These are phyloP conservation scores for Brassica juncea DNA, from an alignment of 345 rosid species.

Conservation along the genomic window DNA sequence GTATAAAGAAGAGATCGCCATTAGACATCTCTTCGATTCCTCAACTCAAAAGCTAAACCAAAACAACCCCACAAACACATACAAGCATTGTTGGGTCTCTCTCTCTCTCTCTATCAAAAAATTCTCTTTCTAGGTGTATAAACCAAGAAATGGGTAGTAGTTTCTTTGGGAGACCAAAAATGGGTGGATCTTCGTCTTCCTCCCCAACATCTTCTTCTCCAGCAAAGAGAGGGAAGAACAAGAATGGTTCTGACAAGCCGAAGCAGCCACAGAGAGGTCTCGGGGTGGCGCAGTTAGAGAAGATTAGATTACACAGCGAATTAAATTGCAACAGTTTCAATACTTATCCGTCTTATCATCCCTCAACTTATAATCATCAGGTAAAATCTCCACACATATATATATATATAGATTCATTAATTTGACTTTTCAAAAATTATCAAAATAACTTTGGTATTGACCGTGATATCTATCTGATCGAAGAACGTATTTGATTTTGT, in stretches of 20 bases:
- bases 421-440: background rate
- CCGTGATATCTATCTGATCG: background rate
- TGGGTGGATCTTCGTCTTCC: constrained; percentile 44
- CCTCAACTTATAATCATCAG: constrained; percentile 63
- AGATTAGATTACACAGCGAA: constrained; percentile 75
- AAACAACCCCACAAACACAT: constrained; percentile 28
- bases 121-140: constrained; percentile 26
- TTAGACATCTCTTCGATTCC: constrained; percentile 54
- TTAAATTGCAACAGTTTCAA: constrained; percentile 38
- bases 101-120: constrained; percentile 34
- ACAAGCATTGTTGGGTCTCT: constrained; percentile 11
- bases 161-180: constrained; percentile 70
- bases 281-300: constrained; percentile 96
- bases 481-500: background rate
- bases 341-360: constrained; percentile 50
- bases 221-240: constrained; percentile 80
- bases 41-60: constrained; percentile 33
- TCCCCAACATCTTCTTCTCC: constrained; percentile 45
- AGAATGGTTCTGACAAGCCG: constrained; percentile 67
- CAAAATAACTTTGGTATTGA: background rate
- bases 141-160: constrained; percentile 63
- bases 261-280: constrained; percentile 97
- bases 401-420: constrained; percentile 12
- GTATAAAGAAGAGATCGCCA: constrained; percentile 36
- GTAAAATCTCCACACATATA: constrained; percentile 34